Percentiles rank a stretch among this genome's conserved stretches.
These are phyloP conservation scores for Colletotrichum gigasporum DNA, from an alignment of 2,329 filamentous ascomycete genomes.

Conservation along the genomic window DNA sequence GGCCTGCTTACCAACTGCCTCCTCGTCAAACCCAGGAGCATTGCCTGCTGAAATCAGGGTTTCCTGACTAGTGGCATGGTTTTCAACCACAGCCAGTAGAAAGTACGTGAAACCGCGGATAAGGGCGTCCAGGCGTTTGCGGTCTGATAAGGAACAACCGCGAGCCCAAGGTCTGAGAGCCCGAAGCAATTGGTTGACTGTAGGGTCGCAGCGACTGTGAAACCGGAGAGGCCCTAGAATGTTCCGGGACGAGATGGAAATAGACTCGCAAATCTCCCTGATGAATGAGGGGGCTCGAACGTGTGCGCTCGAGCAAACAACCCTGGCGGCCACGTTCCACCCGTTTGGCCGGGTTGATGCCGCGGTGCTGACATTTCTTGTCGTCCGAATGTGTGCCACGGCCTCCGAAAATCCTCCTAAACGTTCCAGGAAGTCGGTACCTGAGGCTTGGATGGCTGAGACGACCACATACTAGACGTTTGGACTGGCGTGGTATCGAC, in stretches of 20 bases:
- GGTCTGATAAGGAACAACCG: not conserved
- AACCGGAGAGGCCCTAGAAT: conserved; percentile 19
- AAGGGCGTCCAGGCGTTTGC: not conserved
- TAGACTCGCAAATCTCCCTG: not conserved
- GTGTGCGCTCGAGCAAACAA: conserved; percentile 5
- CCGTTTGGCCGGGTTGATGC: conserved; percentile 11
- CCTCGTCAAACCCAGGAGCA: not conserved
- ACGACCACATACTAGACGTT: not conserved
- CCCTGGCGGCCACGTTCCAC: conserved; percentile 13
- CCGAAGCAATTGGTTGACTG: not conserved
- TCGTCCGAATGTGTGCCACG: conserved; percentile 11
- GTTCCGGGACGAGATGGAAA: conserved; percentile 15
- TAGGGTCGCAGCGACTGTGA: conserved; percentile 5
- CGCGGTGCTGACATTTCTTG: conserved; percentile 10
- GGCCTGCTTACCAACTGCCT: not conserved
- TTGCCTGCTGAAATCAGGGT: not conserved
- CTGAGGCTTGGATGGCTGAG: not conserved
- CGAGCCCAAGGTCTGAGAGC: conserved; percentile 1
- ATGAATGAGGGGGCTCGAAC: not conserved
- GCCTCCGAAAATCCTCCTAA: not conserved
- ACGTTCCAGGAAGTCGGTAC: conserved; percentile 15
- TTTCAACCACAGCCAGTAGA: not conserved
- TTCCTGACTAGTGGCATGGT: not conserved
- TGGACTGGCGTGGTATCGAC: not conserved
- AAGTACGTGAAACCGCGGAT: conserved; percentile 9